phyloP scores from a whole-genome alignment of 1,284 basidiomycete genomes.

The Boletus mariae region DNA sequence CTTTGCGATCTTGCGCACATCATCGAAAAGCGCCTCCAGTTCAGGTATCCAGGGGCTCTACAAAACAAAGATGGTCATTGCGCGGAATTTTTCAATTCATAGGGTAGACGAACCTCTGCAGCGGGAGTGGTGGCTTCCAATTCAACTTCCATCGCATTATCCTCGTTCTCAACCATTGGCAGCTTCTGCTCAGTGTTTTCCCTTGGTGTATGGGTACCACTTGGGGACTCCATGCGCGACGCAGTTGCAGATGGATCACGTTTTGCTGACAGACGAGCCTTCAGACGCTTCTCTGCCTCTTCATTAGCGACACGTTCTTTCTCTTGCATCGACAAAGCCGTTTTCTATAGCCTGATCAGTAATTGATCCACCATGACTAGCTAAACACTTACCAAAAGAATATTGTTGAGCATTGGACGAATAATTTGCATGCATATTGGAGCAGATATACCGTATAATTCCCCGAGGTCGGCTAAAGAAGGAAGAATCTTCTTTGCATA shows the following conservation, averaged over 20 bases:
- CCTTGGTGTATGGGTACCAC: conserved; percentile 35
- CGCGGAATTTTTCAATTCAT: conserved; percentile 1
- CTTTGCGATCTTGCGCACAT: conserved; percentile 66
- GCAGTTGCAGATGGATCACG: conserved; percentile 56
- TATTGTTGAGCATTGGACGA: conserved; percentile 71
- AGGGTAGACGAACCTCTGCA: conserved; percentile 22
- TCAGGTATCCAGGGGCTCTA: conserved; percentile 77
- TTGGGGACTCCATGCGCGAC: conserved; percentile 62
- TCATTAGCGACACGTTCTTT: conserved; percentile 63
- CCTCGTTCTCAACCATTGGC: conserved; percentile 41
- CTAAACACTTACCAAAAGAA: conserved; percentile 51
- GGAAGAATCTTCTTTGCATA: conserved; percentile 69
- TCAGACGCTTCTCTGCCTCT: conserved; percentile 72
- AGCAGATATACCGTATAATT: conserved; percentile 73
- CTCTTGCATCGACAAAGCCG: conserved; percentile 58
- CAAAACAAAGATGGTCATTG: conserved; percentile 13
- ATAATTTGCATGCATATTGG: conserved; percentile 90
- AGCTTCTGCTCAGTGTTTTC: conserved; percentile 38
- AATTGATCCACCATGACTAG: conserved; percentile 1
- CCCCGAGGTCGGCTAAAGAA: conserved; percentile 65
- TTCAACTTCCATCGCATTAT: conserved; percentile 53
- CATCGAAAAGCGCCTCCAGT: conserved; percentile 64
- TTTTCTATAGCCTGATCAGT: conserved; percentile 38
- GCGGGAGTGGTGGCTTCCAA: conserved; percentile 12
- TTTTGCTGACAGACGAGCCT: conserved; percentile 72